These are phyloP conservation scores for Ampelocalamus luodianensis DNA, from an alignment of 176 grass and related monocot species.

Conservation along the genomic window DNA sequence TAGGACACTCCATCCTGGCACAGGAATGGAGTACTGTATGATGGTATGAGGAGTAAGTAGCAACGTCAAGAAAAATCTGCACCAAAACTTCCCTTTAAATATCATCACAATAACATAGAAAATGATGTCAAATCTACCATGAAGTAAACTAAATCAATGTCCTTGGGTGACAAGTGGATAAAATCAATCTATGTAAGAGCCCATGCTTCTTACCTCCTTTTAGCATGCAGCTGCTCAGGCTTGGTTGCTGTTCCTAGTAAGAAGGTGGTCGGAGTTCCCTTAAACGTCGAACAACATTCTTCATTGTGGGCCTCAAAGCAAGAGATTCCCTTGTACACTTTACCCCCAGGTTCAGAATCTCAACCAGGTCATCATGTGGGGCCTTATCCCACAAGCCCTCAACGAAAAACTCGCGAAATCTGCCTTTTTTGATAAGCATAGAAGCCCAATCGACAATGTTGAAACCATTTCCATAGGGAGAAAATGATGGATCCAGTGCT, in stretches of 20 bases:
- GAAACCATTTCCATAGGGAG: constrained; percentile 86
- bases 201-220: constrained; percentile 24
- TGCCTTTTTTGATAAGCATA: constrained; percentile 71
- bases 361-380: constrained; percentile 88
- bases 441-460: constrained; percentile 6
- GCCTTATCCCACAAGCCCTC: constrained; percentile 81
- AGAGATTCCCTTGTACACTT: constrained; percentile 67
- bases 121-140: not conserved
- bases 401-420: constrained; percentile 69
- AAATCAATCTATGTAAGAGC: not conserved
- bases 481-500: constrained; percentile 83
- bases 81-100: not conserved
- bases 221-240: constrained; percentile 3
- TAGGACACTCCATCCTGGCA: not conserved
- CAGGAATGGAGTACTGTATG: not conserved
- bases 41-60: not conserved
- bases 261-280: constrained; percentile 67
- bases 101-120: constrained; percentile 7
- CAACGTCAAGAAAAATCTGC: not conserved
- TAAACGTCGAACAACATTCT: constrained; percentile 69
- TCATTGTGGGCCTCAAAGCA: constrained; percentile 82
- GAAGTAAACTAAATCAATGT: constrained; percentile 20
- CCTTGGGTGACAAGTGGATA: constrained; percentile 28
- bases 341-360: constrained; percentile 77
- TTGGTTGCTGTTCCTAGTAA: constrained; percentile 51